Conservation (phyloP, 2,329 filamentous ascomycete genomes). For the Aspergillus oerlinghausenensis region DNA sequence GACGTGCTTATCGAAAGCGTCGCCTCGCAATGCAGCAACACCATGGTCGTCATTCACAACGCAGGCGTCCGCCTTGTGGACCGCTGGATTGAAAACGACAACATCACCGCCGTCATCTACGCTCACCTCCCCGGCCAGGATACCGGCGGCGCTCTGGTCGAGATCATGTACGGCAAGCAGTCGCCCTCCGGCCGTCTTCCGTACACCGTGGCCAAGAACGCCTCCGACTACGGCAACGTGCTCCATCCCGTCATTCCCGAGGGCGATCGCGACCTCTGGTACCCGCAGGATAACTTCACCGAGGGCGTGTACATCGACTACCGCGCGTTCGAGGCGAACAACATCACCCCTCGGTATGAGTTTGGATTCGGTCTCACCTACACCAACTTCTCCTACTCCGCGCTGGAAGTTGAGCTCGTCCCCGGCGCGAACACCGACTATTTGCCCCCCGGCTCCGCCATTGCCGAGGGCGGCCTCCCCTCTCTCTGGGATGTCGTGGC, state of each 20-base stretch:
- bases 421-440: constrained; percentile 34
- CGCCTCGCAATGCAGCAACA: constrained; percentile 56
- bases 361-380: constrained; percentile 56
- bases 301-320: constrained; percentile 54
- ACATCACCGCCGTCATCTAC: constrained; percentile 60
- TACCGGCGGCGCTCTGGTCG: constrained; percentile 51
- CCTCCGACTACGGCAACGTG: constrained; percentile 49
- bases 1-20: constrained; percentile 54
- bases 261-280: constrained; percentile 6
- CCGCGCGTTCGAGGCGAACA: constrained; percentile 48
- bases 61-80: constrained; percentile 54
- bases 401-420: constrained; percentile 32
- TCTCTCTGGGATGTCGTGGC: neutral
- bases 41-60: constrained; percentile 62
- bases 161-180: constrained; percentile 52
- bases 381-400: constrained; percentile 49
- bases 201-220: constrained; percentile 55
- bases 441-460: constrained; percentile 33
- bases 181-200: constrained; percentile 54
- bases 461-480: neutral
- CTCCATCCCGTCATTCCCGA: neutral
- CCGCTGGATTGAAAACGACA: constrained; percentile 56
- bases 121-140: constrained; percentile 62
- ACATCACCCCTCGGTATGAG: constrained; percentile 50
- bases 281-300: constrained; percentile 38